Evolutionary conservation across 495 filamentous ascomycete genomes (phyloP).

Genomic region (Hypoxylon rickii): DNA sequence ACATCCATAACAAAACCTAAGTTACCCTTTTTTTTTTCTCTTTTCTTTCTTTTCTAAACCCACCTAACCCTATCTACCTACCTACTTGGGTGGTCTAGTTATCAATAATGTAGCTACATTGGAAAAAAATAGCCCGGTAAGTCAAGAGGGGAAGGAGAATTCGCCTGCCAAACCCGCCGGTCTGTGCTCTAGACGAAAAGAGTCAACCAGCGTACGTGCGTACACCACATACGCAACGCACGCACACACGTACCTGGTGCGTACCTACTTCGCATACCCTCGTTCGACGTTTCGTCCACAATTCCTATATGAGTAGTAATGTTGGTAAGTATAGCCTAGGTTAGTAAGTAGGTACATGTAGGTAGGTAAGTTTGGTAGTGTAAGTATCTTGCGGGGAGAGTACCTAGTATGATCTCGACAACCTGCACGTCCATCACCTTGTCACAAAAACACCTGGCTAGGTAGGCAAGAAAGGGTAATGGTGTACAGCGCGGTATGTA

Average conservation of each 20-base stretch:
- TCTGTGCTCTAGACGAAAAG: slow-evolving; percentile 11
- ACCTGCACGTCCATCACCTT: neutral
- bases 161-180: slow-evolving; percentile 21
- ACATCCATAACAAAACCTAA: too few species aligned
- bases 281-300: slow-evolving; percentile 23
- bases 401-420: neutral
- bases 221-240: neutral
- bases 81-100: too few species aligned
- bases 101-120: too few species aligned
- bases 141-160: slow-evolving; percentile 5
- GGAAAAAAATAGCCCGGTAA: too few species aligned
- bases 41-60: too few species aligned
- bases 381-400: neutral
- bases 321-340: too few species aligned
- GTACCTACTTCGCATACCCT: too few species aligned
- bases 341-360: neutral
- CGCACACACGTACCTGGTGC: slow-evolving; percentile 8
- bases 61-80: neutral
- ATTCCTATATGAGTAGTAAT: slow-evolving; percentile 16
- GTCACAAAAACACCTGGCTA: neutral
- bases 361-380: neutral
- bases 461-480: too few species aligned
- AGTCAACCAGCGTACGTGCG: slow-evolving; percentile 9
- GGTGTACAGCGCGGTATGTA: too few species aligned
- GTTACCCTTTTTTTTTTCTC: too few species aligned